These are phyloP conservation scores for Fistulina hepatica DNA, from an alignment of 1,284 basidiomycete species.

Conservation along the genomic window DNA sequence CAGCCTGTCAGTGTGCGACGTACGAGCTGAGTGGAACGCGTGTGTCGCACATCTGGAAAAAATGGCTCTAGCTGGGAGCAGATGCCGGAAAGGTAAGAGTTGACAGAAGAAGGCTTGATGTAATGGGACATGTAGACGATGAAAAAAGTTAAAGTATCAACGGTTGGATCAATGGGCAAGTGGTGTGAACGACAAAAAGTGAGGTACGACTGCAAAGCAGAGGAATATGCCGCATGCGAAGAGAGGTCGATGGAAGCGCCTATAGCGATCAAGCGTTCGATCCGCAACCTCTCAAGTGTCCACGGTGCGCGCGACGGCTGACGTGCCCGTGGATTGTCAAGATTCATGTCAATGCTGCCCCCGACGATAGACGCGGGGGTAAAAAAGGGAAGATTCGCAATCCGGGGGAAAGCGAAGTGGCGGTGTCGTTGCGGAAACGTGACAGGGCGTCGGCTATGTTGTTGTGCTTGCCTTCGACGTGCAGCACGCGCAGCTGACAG, in stretches of 20 bases:
- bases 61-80: constrained; percentile 25
- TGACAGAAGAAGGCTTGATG: constrained; percentile 28
- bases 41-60: constrained; percentile 25
- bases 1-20: constrained; percentile 23
- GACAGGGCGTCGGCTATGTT: constrained; percentile 8
- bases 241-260: constrained; percentile 23
- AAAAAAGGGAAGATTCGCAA: constrained; percentile 17
- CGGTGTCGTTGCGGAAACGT: constrained; percentile 7
- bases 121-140: constrained; percentile 28
- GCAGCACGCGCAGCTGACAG: constrained; percentile 9
- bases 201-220: constrained; percentile 28
- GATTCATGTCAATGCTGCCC: constrained; percentile 20
- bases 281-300: constrained; percentile 22
- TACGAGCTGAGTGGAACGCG: constrained; percentile 16
- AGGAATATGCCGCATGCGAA: constrained; percentile 22
- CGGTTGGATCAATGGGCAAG: constrained; percentile 23
- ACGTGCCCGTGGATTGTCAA: constrained; percentile 8
- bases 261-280: constrained; percentile 24
- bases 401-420: constrained; percentile 6
- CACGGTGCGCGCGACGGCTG: constrained; percentile 23
- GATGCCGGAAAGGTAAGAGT: constrained; percentile 32
- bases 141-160: constrained; percentile 27
- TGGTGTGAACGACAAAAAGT: constrained; percentile 25
- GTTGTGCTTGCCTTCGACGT: constrained; percentile 8
- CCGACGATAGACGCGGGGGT: constrained; percentile 23